A percentile compares a stretch with the other conserved stretches of the same genome.
These are phyloP conservation scores for Physaria fendleri DNA, from an alignment of 345 rosid species.

Conservation along the genomic window DNA sequence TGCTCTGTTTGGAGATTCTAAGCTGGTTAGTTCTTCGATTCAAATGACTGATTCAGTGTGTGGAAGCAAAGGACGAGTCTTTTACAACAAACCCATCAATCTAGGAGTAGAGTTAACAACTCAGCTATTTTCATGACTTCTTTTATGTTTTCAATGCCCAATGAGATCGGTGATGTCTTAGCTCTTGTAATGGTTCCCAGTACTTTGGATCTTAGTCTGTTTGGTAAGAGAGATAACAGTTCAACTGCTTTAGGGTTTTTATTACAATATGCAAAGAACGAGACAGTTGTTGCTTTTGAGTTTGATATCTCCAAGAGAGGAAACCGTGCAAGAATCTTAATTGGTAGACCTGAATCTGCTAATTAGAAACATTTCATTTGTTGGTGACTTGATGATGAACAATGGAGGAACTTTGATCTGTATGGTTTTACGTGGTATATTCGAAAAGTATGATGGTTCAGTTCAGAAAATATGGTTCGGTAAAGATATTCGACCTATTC, in stretches of 20 bases:
- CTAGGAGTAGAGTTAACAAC: too few species aligned
- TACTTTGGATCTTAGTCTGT: slow-evolving; percentile 33
- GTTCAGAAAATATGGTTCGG: too few species aligned
- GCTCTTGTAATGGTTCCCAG: slow-evolving; percentile 64
- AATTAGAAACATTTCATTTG: too few species aligned
- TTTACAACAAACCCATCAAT: slow-evolving; percentile 65
- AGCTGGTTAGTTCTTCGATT: slow-evolving; percentile 43
- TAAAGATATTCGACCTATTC: too few species aligned
- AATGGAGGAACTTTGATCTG: too few species aligned
- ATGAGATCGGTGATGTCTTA: slow-evolving; percentile 38
- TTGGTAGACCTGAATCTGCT: slow-evolving; percentile 48
- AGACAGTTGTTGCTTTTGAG: slow-evolving; percentile 34
- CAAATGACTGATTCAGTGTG: slow-evolving; percentile 51
- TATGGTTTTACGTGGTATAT: too few species aligned
- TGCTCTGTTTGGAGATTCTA: slow-evolving; percentile 63
- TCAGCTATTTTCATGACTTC: slow-evolving; percentile 45
- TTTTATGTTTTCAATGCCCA: slow-evolving; percentile 51
- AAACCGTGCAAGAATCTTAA: slow-evolving; percentile 46
- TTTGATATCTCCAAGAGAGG: slow-evolving; percentile 40
- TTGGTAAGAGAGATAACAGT: slow-evolving; percentile 22
- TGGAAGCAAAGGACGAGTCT: slow-evolving; percentile 44
- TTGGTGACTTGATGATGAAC: too few species aligned
- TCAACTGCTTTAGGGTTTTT: slow-evolving; percentile 31
- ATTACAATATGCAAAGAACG: background rate
- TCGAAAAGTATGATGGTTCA: too few species aligned